Percentiles rank a stretch among this genome's conserved stretches.
These are phyloP conservation scores for Arthroderma sp. DNA, from an alignment of 2,329 filamentous ascomycete genomes.

Conservation along the genomic window DNA sequence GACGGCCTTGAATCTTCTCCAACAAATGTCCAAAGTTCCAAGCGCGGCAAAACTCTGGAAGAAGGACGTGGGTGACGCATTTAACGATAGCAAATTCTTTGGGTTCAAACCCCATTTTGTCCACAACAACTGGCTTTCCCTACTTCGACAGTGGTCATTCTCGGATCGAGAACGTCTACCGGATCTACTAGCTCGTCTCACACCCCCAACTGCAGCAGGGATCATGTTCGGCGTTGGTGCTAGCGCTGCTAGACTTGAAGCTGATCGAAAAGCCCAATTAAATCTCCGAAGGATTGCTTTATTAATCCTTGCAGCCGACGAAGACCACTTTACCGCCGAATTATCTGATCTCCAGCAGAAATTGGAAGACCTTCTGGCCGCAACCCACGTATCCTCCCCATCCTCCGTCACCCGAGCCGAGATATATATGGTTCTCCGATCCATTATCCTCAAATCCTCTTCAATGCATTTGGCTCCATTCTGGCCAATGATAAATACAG, in stretches of 20 bases:
- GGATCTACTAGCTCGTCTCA: conserved; percentile 66
- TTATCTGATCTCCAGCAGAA: conserved; percentile 65
- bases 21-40: conserved; percentile 62
- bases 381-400: conserved; percentile 77
- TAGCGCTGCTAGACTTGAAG: conserved; percentile 82
- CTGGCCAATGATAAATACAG: conserved; percentile 81
- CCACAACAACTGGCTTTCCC: conserved; percentile 62
- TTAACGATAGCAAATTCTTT: conserved; percentile 83
- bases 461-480: conserved; percentile 67
- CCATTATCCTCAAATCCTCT: conserved; percentile 65
- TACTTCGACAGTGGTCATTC: conserved; percentile 72
- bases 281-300: conserved; percentile 73
- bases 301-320: conserved; percentile 60
- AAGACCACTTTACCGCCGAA: conserved; percentile 69
- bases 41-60: conserved; percentile 82
- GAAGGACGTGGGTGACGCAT: conserved; percentile 81
- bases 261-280: conserved; percentile 82
- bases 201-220: conserved; percentile 77
- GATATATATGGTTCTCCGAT: conserved; percentile 75
- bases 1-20: conserved; percentile 58
- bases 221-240: conserved; percentile 98
- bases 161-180: conserved; percentile 78
- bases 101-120: conserved; percentile 53
- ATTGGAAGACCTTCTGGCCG: conserved; percentile 70
- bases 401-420: conserved; percentile 82